A percentile compares a stretch with the other conserved stretches of the same genome.
Conservation (phyloP, 2,329 filamentous ascomycete genomes). For the Sporothrix brunneoviolacea region DNA sequence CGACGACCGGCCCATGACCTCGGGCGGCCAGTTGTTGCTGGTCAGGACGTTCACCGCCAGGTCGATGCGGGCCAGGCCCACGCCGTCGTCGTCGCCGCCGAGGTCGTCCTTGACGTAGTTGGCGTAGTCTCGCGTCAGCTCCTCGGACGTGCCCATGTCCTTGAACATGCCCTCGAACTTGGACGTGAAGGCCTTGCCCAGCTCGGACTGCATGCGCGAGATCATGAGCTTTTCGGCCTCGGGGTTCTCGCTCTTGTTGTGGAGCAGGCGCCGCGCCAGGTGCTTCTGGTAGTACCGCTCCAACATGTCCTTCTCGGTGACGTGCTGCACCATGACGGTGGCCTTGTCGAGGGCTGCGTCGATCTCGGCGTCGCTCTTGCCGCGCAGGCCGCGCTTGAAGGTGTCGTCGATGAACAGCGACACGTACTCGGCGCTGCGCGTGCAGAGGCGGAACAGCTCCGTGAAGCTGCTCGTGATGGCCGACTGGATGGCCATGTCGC, state of each 20-base stretch:
- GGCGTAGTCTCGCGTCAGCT: slow-evolving; percentile 72
- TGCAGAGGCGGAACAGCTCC: slow-evolving; percentile 89
- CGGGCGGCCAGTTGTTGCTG: slow-evolving; percentile 90
- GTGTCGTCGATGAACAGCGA: slow-evolving; percentile 97
- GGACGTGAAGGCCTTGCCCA: slow-evolving; percentile 87
- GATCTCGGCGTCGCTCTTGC: slow-evolving; percentile 83
- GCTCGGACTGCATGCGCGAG: slow-evolving; percentile 90
- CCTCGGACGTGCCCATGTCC: slow-evolving; percentile 83
- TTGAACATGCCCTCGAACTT: slow-evolving; percentile 98
- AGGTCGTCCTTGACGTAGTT: slow-evolving; percentile 50
- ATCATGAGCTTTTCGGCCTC: slow-evolving; percentile 96
- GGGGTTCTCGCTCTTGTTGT: slow-evolving; percentile 82
- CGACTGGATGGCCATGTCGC: slow-evolving; percentile 71
- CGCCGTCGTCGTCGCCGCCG: slow-evolving; percentile 38
- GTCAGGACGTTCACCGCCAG: slow-evolving; percentile 81
- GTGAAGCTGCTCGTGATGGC: slow-evolving; percentile 81
- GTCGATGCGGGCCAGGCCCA: slow-evolving; percentile 56
- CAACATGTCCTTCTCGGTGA: slow-evolving; percentile 89
- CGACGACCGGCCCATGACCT: slow-evolving; percentile 65
- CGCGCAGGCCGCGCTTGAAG: slow-evolving; percentile 86
- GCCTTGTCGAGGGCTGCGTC: slow-evolving; percentile 82
- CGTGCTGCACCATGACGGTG: slow-evolving; percentile 77
- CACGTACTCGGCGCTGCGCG: slow-evolving; percentile 80
- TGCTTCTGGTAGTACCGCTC: slow-evolving; percentile 98
- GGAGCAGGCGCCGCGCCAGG: slow-evolving; percentile 76